These are phyloP conservation scores for Penicillium pulvis DNA, from an alignment of 495 filamentous ascomycete species.

Conservation along the genomic window DNA sequence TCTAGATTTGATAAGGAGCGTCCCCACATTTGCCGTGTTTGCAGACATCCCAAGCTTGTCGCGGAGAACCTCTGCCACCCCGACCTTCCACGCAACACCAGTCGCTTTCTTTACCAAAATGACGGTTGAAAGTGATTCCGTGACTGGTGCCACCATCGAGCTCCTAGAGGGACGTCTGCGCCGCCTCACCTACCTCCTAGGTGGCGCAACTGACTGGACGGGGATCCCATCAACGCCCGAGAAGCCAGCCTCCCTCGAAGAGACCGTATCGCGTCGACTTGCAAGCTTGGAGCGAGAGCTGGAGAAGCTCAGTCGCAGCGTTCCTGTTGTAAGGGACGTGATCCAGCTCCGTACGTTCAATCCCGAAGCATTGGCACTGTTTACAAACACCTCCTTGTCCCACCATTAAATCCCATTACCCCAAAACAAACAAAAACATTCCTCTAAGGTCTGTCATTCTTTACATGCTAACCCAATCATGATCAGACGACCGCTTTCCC, in stretches of 20 bases:
- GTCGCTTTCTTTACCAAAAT: constrained; percentile 21
- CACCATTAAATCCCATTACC: background rate
- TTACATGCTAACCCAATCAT: background rate
- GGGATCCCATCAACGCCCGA: constrained; percentile 41
- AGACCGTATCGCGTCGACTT: constrained; percentile 56
- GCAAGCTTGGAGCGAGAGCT: constrained; percentile 64
- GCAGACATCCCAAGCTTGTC: constrained; percentile 22
- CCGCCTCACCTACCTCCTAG: constrained; percentile 73
- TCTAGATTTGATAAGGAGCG: constrained; percentile 8
- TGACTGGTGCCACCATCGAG: constrained; percentile 62
- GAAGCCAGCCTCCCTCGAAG: constrained; percentile 41
- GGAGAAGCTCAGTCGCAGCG: constrained; percentile 47
- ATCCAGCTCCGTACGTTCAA: constrained; percentile 46
- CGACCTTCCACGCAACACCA: background rate
- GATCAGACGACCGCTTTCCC: constrained; percentile 56
- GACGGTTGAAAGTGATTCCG: constrained; percentile 39
- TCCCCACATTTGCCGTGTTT: constrained; percentile 34
- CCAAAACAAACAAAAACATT: background rate
- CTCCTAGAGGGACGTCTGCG: constrained; percentile 76
- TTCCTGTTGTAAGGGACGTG: constrained; percentile 52
- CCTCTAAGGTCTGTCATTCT: background rate
- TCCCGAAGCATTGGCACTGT: background rate
- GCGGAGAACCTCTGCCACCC: constrained; percentile 1
- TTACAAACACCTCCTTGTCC: background rate
- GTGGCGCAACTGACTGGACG: constrained; percentile 55